These are phyloP conservation scores for Pseudocercospora fijiensis DNA, from an alignment of 2,329 filamentous ascomycete species.

Conservation along the genomic window DNA sequence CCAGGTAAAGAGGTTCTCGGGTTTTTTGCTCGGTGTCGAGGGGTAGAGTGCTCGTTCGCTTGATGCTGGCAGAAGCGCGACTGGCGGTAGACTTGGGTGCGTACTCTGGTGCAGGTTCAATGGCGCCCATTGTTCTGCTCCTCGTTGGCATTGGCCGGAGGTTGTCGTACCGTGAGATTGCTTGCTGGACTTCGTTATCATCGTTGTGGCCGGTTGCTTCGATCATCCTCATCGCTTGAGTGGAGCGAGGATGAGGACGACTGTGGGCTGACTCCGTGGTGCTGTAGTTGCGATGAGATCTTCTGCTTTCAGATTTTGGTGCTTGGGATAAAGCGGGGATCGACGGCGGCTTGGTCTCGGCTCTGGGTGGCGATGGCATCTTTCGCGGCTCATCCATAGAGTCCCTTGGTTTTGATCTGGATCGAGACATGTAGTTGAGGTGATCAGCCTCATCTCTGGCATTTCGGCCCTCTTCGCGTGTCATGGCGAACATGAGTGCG, in stretches of 20 bases:
- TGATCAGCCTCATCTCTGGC: constrained; percentile 45
- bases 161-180: constrained; percentile 27
- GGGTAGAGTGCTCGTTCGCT: constrained; percentile 26
- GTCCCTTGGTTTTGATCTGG: constrained; percentile 20
- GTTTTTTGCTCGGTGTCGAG: constrained; percentile 16
- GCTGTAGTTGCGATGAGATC: constrained; percentile 33
- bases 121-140: constrained; percentile 30
- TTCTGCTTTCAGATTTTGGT: constrained; percentile 19
- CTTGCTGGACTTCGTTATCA: constrained; percentile 30
- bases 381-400: constrained; percentile 17
- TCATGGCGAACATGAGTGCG: constrained; percentile 72
- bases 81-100: constrained; percentile 11
- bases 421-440: constrained; percentile 26
- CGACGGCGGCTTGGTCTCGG: constrained; percentile 14
- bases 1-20: constrained; percentile 21
- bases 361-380: constrained; percentile 17
- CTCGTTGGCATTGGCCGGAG: constrained; percentile 27
- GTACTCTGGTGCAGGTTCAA: constrained; percentile 26
- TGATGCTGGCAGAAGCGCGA: constrained; percentile 16
- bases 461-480: constrained; percentile 57
- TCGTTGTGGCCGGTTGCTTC: constrained; percentile 38
- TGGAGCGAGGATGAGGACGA: constrained; percentile 26
- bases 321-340: constrained; percentile 36
- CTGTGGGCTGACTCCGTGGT: constrained; percentile 34
- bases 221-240: constrained; percentile 39